Evolutionary conservation across 192 early-diverging fungal genomes (phyloP), one percentile per base, ranked within the genome.

Genomic region (Endogone sp.): DNA sequence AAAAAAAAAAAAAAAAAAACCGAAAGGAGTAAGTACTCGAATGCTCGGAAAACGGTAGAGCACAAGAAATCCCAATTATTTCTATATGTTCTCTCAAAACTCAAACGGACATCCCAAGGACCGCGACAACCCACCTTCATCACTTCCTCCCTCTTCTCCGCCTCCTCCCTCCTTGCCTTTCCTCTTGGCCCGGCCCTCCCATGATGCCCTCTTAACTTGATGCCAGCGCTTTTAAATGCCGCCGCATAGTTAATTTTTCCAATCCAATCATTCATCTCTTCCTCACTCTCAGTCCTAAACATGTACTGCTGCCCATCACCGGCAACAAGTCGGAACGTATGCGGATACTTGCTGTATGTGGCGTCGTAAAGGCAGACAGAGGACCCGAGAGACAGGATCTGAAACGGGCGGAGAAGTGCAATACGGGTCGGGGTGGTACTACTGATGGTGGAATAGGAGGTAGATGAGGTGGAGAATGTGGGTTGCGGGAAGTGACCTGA

Each of bases 261-360:
- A 82, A 93, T 91, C 92, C 92, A 93, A 69, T 93, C 89, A 29
- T 90, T 86, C 76, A 93, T 88, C 24, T 88, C 84, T 30, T 84
- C 79, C 67, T 90, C 89, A 58, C 76, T 80, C 4, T 89, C 78
- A 4, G 89, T 88, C 75, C 88, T 81, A 64, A 93, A 81, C 44
- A 93, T 69, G 60, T 89, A 88, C 68, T 92, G 89, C 67, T 91
- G 86, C 26, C 88, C 88, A 54, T 91, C 87, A 4, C 82, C 86
- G 3, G 87, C 84, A 23, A 88, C 81, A 22, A 93, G 71, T 22
- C 92, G 85, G 72, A 92, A 91, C n/a, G 90, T 90, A 44, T 93
- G 83, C n/a, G 85, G 83, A 63, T 93, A 91, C 81, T 93, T 93
- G 58, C 71, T 85, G 75, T 93, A 93, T 4, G 69, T 78, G 11